These are phyloP conservation scores for Torulaspora globosa DNA, from an alignment of 1,139 yeast species.

Conservation along the genomic window DNA sequence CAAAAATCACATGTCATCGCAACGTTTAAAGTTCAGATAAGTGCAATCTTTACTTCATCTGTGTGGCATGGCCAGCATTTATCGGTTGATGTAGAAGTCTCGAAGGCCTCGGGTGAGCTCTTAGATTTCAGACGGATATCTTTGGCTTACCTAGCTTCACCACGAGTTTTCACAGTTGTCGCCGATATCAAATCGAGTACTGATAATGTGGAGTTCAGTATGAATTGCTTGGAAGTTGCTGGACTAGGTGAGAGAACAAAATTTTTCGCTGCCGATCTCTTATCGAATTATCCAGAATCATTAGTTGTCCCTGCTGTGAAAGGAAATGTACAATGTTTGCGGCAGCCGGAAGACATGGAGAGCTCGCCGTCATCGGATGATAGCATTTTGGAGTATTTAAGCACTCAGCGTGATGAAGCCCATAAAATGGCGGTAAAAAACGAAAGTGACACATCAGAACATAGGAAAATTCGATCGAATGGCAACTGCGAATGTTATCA, in stretches of 20 bases:
- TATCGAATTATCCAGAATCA: slow-evolving; percentile 4
- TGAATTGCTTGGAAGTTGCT: slow-evolving; percentile 42
- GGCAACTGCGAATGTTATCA: slow-evolving; percentile 42
- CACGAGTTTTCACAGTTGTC: slow-evolving; percentile 33
- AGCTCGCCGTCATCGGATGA: slow-evolving; percentile 22
- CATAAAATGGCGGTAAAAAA: not conserved
- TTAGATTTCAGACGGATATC: slow-evolving; percentile 43
- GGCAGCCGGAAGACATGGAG: slow-evolving; percentile 8
- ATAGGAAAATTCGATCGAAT: slow-evolving; percentile 23
- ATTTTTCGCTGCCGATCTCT: slow-evolving; percentile 8
- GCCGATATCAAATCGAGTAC: slow-evolving; percentile 20
- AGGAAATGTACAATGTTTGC: not conserved
- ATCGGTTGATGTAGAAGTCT: slow-evolving; percentile 33
- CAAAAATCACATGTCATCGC: slow-evolving; percentile 14
- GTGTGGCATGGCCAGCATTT: slow-evolving; percentile 39
- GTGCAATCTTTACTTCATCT: slow-evolving; percentile 21
- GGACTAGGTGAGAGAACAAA: slow-evolving; percentile 30
- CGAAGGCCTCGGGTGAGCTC: slow-evolving; percentile 34
- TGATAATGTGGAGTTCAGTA: slow-evolving; percentile 31
- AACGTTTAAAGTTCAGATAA: slow-evolving; percentile 29
- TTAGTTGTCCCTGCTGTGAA: not conserved
- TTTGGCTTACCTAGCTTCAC: slow-evolving; percentile 32
- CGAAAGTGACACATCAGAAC: slow-evolving; percentile 5
- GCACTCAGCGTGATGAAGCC: not conserved
- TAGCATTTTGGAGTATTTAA: slow-evolving; percentile 20